Percentiles rank a stretch among this genome's conserved stretches.
Conservation (phyloP, 2,329 filamentous ascomycete species). For the Ophiocordyceps robertsii region DNA sequence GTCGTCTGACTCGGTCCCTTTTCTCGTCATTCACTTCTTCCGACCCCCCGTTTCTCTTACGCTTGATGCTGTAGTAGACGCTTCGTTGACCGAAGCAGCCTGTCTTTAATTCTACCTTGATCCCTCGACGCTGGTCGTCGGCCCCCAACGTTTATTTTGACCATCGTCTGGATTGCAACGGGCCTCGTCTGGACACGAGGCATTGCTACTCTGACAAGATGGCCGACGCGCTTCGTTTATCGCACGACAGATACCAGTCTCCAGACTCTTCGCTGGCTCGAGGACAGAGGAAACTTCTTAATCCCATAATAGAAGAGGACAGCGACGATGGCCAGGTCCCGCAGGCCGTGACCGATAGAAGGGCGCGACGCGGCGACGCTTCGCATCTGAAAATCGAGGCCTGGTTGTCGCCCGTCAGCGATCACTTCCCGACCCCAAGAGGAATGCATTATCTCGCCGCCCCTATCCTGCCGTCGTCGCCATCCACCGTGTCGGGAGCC, state of each 20-base stretch:
- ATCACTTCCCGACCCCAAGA: slow-evolving; percentile 60
- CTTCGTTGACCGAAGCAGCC: slow-evolving; percentile 32
- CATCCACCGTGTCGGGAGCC: slow-evolving; percentile 35
- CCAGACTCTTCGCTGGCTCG: slow-evolving; percentile 42
- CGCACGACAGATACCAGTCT: slow-evolving; percentile 24
- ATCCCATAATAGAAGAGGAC: slow-evolving; percentile 52
- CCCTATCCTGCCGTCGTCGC: slow-evolving; percentile 47
- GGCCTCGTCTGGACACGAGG: slow-evolving; percentile 15
- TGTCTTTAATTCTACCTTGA: slow-evolving; percentile 19
- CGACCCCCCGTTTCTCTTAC: slow-evolving; percentile 9
- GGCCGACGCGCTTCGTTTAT: slow-evolving; percentile 23
- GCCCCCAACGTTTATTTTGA: slow-evolving; percentile 4
- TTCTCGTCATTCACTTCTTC: slow-evolving; percentile 17
- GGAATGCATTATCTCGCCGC: slow-evolving; percentile 52
- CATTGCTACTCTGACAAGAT: slow-evolving; percentile 24
- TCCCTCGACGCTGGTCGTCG: slow-evolving; percentile 23
- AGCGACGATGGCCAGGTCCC: slow-evolving; percentile 21
- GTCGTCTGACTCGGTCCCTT: slow-evolving; percentile 13
- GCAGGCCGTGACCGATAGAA: slow-evolving; percentile 1
- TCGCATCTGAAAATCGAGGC: slow-evolving; percentile 39
- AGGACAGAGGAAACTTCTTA: slow-evolving; percentile 40
- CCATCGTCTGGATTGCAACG: background rate
- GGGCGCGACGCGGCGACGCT: slow-evolving; percentile 13
- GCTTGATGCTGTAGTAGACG: slow-evolving; percentile 15
- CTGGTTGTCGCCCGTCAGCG: slow-evolving; percentile 45